phyloP scores from a whole-genome alignment of 2,329 filamentous ascomycete species.

The Verticillium alfalfae region DNA sequence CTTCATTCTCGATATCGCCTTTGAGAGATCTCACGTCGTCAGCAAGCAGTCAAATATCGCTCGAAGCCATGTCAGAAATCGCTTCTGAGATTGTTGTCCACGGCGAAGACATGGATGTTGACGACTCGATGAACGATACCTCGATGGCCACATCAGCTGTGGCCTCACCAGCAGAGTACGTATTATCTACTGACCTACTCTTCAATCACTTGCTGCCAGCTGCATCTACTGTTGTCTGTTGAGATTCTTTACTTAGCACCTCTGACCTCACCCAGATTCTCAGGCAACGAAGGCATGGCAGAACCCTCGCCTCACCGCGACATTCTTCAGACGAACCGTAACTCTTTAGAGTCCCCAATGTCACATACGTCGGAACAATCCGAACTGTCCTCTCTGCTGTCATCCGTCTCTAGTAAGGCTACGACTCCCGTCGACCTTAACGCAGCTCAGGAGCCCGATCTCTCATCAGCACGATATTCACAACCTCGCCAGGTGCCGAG shows the following conservation, averaged over 20 bases:
- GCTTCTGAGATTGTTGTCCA: constrained; percentile 39
- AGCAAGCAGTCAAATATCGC: constrained; percentile 21
- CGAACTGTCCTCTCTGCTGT: constrained; percentile 48
- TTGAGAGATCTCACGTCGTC: constrained; percentile 15
- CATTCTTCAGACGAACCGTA: constrained; percentile 12
- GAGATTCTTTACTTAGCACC: neutral
- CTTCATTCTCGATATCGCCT: constrained; percentile 19
- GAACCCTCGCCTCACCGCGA: constrained; percentile 4
- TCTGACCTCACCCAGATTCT: neutral
- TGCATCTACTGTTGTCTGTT: neutral
- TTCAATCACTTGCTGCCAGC: neutral
- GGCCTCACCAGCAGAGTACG: constrained; percentile 7
- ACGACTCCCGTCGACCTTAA: constrained; percentile 51
- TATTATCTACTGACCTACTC: neutral
- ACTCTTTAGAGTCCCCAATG: constrained; percentile 48
- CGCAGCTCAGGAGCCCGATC: constrained; percentile 12
- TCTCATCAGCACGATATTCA: constrained; percentile 11
- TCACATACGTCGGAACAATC: constrained; percentile 49
- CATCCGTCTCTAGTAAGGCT: constrained; percentile 55
- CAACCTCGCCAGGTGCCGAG: constrained; percentile 19
- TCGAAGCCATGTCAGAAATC: constrained; percentile 26
- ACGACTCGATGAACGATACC: constrained; percentile 12
- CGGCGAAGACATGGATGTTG: constrained; percentile 32
- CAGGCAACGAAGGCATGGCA: neutral
- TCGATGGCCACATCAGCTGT: constrained; percentile 7